Base-by-base conservation (phyloP, 2,329 filamentous ascomycete species). In the Fusarium sororula region DNA sequence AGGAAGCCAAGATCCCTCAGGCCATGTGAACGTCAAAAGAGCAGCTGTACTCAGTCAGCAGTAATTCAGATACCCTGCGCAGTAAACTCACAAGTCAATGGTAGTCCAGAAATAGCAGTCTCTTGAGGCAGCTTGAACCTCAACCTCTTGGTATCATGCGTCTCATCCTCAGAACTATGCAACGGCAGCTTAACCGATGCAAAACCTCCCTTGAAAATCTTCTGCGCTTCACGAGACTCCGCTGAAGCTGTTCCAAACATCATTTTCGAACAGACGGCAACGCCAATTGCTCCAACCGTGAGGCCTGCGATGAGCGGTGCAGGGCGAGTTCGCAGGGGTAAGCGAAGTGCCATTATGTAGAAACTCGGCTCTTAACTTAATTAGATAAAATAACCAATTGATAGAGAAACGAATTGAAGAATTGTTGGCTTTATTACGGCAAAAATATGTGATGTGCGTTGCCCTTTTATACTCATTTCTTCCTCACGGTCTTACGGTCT, bases 11-110 rank as follows among this genome's bases (percentile, higher is more conserved):
- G 84, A 80, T 12, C 88, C 89, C 17, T 86, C 81, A 1, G 91
- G 90, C 72, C 88, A 89, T 6, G 90, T 87, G 44, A 89, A 79
- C 3, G 90, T 91, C 42, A 93, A 83, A 5, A 93, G 82, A 6
- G 91, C 86, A 18, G 86, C 83, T 82, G 83, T 37, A 11, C 9
- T 5, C 6, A 32, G 32, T 78, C 17, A 78, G 58, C 2, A n/a
- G 22, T 14, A 3, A n/a, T 58, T 1, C 3, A 10, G 1, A 5
- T 18, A 14, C 3, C 0, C 7, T 11, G 0, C 1, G 0, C 3
- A 28, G 7, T 14, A 18, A 37, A 71, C 82, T 77, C 74, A 87
- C 86, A 89, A 1, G 87, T 87, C 18, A 89, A 77, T 1, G 80
- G 69, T 17, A 91, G 79, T 3, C 89, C 89, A 61, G 84, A 88